phyloP scores from a whole-genome alignment of 2,329 filamentous ascomycete species.

The Fusarium phyllophilum region DNA sequence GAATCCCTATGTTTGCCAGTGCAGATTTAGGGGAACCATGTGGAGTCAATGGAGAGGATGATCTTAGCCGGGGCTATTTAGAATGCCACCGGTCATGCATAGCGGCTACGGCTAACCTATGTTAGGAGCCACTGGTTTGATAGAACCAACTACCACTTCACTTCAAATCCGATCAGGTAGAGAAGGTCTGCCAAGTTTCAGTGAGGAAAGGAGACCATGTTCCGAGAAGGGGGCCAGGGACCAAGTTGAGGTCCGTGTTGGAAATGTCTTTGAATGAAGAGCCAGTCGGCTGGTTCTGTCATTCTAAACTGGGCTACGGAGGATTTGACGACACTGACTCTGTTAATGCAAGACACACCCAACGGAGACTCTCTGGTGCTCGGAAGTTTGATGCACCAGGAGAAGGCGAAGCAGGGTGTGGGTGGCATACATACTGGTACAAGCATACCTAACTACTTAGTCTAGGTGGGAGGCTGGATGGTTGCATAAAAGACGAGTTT shows the following conservation, averaged over 20 bases:
- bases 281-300: not conserved
- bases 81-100: slow-evolving; percentile 21
- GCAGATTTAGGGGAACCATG: slow-evolving; percentile 13
- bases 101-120: slow-evolving; percentile 34
- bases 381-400: not conserved
- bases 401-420: slow-evolving; percentile 8
- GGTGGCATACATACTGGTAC: slow-evolving; percentile 9
- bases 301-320: not conserved
- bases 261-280: slow-evolving; percentile 4
- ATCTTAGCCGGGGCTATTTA: slow-evolving; percentile 21
- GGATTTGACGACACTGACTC: not conserved
- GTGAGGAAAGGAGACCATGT: not conserved
- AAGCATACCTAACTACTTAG: not conserved
- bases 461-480: not conserved
- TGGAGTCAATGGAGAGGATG: slow-evolving; percentile 17
- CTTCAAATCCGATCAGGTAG: slow-evolving; percentile 1
- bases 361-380: slow-evolving; percentile 32
- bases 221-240: not conserved
- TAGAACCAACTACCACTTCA: not conserved
- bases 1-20: not conserved
- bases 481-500: slow-evolving; percentile 20
- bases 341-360: not conserved
- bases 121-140: slow-evolving; percentile 32
- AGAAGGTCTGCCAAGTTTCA: not conserved
- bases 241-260: slow-evolving; percentile 7